Percentiles rank a stretch among this genome's conserved stretches.
Evolutionary conservation across 257 asterid genomes (phyloP).

Genomic region (Solanum ossicruentum): DNA sequence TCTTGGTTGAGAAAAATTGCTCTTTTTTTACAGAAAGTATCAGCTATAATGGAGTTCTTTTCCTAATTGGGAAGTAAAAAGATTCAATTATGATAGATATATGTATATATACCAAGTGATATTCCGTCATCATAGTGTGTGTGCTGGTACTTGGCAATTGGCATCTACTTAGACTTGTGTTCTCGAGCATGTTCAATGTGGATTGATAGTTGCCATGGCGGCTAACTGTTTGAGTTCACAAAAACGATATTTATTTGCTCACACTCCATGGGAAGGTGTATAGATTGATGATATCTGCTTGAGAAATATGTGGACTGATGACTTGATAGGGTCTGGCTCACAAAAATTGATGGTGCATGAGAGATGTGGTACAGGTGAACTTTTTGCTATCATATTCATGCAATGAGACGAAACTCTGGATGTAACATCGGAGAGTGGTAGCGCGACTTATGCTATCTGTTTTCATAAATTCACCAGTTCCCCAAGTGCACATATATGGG

Average conservation of each 20-base stretch:
- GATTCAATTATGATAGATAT: background rate
- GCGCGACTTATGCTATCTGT: background rate
- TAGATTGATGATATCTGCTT: background rate
- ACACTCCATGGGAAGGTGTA: background rate
- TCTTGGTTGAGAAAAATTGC: background rate
- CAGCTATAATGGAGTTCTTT: background rate
- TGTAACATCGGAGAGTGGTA: background rate
- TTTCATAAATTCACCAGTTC: background rate
- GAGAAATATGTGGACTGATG: background rate
- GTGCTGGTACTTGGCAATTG: background rate
- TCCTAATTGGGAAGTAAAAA: background rate
- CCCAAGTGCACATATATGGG: background rate
- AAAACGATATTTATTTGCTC: background rate
- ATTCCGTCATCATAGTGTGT: background rate
- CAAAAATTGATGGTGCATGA: background rate
- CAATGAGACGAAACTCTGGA: background rate
- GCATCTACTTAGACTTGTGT: background rate
- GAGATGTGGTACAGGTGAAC: background rate
- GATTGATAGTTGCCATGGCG: background rate
- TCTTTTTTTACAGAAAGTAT: background rate
- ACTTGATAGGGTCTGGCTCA: background rate
- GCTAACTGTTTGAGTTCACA: background rate
- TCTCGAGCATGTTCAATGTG: background rate
- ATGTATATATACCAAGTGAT: background rate
- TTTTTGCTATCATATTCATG: background rate